phyloP scores from a whole-genome alignment of 169 alveolate genomes.

The Cryptosporidium ubiquitum region DNA sequence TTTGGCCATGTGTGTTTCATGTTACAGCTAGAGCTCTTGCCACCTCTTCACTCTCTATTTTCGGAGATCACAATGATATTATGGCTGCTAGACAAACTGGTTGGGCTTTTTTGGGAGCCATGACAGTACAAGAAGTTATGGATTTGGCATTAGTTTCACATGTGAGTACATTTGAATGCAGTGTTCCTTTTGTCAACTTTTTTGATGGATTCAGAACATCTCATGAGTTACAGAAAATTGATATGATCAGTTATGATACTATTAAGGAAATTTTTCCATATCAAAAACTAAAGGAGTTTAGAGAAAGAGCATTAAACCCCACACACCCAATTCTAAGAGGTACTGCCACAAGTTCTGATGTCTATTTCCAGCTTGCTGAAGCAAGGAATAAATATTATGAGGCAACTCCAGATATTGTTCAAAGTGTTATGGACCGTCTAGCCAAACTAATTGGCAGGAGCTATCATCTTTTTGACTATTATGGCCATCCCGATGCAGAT shows the following conservation, averaged over 20 bases:
- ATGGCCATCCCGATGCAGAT: constrained; percentile 77
- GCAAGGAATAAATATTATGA: constrained; percentile 78
- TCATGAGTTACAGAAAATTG: constrained; percentile 78
- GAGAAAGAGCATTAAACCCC: constrained; percentile 78
- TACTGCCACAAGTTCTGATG: constrained; percentile 80
- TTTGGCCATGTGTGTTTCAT: constrained; percentile 80
- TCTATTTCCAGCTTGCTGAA: constrained; percentile 78
- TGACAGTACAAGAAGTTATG: constrained; percentile 78
- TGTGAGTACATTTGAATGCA: constrained; percentile 78
- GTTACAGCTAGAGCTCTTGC: constrained; percentile 81
- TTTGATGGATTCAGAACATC: constrained; percentile 82
- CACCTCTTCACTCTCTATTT: constrained; percentile 79
- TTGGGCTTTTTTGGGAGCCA: constrained; percentile 78
- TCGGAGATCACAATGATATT: constrained; percentile 81
- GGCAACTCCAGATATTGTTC: constrained; percentile 77
- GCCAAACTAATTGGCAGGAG: constrained; percentile 77
- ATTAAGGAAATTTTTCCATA: constrained; percentile 58
- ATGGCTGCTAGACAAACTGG: constrained; percentile 81
- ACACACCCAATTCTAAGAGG: constrained; percentile 80
- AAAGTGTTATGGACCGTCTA: constrained; percentile 74
- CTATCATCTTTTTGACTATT: constrained; percentile 76
- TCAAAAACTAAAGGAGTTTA: constrained; percentile 68
- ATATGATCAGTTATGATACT: constrained; percentile 63
- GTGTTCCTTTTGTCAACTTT: constrained; percentile 80
- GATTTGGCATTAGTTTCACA: constrained; percentile 80